Base-by-base conservation (phyloP, 805 yeast species). In the Candida nitratophila region DNA sequence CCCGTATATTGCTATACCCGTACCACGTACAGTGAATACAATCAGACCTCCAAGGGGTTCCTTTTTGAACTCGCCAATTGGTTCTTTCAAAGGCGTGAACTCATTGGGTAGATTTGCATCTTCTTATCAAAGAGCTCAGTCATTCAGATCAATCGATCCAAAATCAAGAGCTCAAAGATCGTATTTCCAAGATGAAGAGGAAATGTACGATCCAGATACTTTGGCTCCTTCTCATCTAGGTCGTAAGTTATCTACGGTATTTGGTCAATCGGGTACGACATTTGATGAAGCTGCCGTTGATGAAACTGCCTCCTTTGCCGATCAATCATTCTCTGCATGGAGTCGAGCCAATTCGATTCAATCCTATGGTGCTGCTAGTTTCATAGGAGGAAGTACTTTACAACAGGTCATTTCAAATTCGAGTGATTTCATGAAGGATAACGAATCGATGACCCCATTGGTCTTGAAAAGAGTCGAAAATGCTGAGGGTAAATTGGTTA, bases 71-170 rank as follows among this genome's bases (percentile, higher is more conserved):
- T 65, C 68, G 36, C 74, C 77, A 27, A 64, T 76, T 22, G 83
- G 83, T 3, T 79, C 84, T 17, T 79, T 78, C 57, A 71, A 71
- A 55, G 83, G 87, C 39, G 69, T 71, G 16, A 84, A 84, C 62
- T 83, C 93, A 1, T 59, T 87, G 36, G 79, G 82, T 46, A 79
- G 85, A 44, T 87, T 87, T 64, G 95, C 95, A 1, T 77, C 86
- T 14, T 86, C 95, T 0, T 79, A 74, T 56, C 75, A 79, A 34
- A 73, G 96, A 58, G 93, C 95, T 1, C 91, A 86, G 59, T 77
- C 88, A 3, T 76, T 73, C 59, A 70, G 74, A 40, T 74, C 79
- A 12, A 53, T 74, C 26, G 81, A 76, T 51, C 71, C 73, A 24
- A 69, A 74, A 31, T 78, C 84, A 51, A 76, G 71, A 53, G 75